A percentile compares a stretch with the other conserved stretches of the same genome.
phyloP scores from a whole-genome alignment of 73 alveolate species.

The Paramecium biaurelia region DNA sequence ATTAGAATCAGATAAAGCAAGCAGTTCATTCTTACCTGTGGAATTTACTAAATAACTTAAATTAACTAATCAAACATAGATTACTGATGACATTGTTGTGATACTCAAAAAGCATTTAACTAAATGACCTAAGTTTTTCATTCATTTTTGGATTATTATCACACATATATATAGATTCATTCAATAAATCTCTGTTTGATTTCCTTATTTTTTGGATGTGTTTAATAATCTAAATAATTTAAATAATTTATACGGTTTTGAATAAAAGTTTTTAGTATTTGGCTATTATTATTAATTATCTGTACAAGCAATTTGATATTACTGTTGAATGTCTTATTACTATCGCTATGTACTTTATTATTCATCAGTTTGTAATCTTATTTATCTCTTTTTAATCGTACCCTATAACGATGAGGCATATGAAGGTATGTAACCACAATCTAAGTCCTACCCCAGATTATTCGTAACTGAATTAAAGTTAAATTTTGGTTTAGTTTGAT shows the following conservation, averaged over 20 bases:
- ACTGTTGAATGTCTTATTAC: background rate
- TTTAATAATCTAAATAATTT: background rate
- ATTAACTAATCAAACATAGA: background rate
- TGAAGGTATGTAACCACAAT: constrained; percentile 28
- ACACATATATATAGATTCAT: background rate
- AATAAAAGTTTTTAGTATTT: background rate
- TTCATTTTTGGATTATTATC: background rate
- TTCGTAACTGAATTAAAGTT: background rate
- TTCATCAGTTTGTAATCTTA: background rate
- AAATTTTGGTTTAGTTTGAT: background rate
- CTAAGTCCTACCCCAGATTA: background rate
- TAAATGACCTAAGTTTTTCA: background rate
- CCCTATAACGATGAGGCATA: background rate
- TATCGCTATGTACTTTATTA: background rate
- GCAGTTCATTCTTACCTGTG: constrained; percentile 55
- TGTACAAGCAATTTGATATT: background rate
- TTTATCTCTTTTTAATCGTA: background rate
- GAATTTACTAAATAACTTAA: constrained; percentile 35
- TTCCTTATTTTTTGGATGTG: background rate
- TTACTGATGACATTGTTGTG: background rate
- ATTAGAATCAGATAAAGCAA: background rate
- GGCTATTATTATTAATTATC: background rate
- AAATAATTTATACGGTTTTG: background rate
- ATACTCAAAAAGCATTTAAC: constrained; percentile 22
- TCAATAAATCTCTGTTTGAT: background rate